Percentiles rank a stretch among this genome's conserved stretches.
These are phyloP conservation scores for Irpex sp. DNA, from an alignment of 1,284 basidiomycete genomes.

Conservation along the genomic window DNA sequence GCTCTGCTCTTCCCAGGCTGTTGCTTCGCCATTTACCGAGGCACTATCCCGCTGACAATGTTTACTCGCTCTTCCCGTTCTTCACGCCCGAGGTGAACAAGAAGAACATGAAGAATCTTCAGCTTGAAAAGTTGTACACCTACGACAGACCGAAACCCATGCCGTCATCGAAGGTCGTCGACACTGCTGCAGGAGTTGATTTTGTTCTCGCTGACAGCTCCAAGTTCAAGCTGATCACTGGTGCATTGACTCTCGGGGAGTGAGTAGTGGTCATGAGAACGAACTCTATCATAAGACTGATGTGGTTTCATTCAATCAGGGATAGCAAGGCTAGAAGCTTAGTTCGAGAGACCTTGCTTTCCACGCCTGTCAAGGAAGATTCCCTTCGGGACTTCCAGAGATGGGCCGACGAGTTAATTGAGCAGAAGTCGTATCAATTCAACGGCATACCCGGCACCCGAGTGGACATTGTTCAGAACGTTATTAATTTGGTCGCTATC, in stretches of 20 bases:
- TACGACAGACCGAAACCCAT: conserved; percentile 41
- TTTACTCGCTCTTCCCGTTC: conserved; percentile 82
- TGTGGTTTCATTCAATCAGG: not conserved
- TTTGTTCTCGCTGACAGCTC: conserved; percentile 35
- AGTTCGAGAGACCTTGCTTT: conserved; percentile 21
- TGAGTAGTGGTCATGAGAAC: not conserved
- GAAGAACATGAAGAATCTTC: conserved; percentile 51
- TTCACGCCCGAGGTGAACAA: conserved; percentile 71
- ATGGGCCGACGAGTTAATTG: conserved; percentile 36
- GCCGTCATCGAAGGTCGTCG: conserved; percentile 35
- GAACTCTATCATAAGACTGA: not conserved
- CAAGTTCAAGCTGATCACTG: conserved; percentile 30
- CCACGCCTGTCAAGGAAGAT: conserved; percentile 2
- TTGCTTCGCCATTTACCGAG: conserved; percentile 68
- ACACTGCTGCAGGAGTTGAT: conserved; percentile 39
- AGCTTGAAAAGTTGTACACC: conserved; percentile 49
- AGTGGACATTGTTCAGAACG: conserved; percentile 71
- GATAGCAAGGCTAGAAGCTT: conserved; percentile 15
- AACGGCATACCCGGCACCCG: conserved; percentile 32
- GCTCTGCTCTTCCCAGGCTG: conserved; percentile 69
- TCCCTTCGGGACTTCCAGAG: conserved; percentile 27
- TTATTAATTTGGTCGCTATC: conserved; percentile 64
- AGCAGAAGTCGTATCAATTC: conserved; percentile 31
- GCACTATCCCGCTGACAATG: conserved; percentile 63
- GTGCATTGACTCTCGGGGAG: conserved; percentile 3